Conservation (phyloP, 805 yeast genomes). For the Myxozyma vanderwaltii region DNA sequence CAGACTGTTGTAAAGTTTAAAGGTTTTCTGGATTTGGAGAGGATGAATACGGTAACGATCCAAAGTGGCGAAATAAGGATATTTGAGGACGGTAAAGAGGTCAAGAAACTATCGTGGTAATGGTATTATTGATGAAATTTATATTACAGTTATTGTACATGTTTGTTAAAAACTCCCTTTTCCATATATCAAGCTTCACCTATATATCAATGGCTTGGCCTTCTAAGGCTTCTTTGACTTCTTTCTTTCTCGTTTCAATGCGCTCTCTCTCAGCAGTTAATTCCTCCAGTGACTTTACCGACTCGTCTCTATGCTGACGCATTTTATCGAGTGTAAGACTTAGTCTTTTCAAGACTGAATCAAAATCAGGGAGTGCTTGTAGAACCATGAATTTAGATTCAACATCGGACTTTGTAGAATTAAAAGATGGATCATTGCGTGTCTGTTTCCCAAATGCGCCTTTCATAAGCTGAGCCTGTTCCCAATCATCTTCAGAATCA, state of each 20-base stretch:
- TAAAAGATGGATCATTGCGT: background rate
- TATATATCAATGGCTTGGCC: background rate
- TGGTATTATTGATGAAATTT: too few relatives aligned
- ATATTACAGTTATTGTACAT: background rate
- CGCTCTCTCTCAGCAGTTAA: conserved; percentile 14
- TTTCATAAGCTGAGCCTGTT: conserved; percentile 27
- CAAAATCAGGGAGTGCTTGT: conserved; percentile 25
- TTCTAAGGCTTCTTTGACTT: conserved; percentile 22
- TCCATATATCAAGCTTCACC: too few relatives aligned
- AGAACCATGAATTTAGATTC: conserved; percentile 7
- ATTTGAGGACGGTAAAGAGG: conserved; percentile 16
- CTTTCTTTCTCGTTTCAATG: conserved; percentile 14
- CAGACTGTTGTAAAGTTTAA: conserved; percentile 21
- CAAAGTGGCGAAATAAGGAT: conserved; percentile 20
- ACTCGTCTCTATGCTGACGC: conserved; percentile 18
- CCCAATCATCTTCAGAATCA: conserved; percentile 29
- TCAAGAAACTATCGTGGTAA: conserved; percentile 21
- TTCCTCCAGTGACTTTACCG: conserved; percentile 12
- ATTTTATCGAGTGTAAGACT: conserved; percentile 15
- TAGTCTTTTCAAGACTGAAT: conserved; percentile 21
- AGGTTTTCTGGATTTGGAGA: conserved; percentile 29
- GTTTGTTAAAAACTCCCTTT: too few relatives aligned
- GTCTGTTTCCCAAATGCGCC: conserved; percentile 23
- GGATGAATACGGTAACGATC: conserved; percentile 28
- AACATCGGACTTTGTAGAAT: background rate